Base-by-base conservation (phyloP, 148 eudicot species). In the Vaccinium vitisidaea region DNA sequence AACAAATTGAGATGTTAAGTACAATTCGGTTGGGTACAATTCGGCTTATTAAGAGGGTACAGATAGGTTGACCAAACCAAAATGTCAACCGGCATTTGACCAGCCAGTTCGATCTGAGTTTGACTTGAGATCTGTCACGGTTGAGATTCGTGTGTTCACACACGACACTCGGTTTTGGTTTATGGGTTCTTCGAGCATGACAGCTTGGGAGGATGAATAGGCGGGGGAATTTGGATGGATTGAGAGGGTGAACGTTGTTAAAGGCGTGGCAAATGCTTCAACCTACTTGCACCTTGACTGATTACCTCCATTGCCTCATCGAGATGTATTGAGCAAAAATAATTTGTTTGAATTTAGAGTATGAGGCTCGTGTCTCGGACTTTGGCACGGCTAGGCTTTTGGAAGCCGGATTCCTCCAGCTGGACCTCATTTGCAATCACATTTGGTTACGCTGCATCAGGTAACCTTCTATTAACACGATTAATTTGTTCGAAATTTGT, bases 361-460 rank as follows among this genome's bases (percentile, higher is more conserved):
- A 56, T 56, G 84, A 70, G 76, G 87, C 87, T 73, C 85, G 79
- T 18, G 49, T 85, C 19, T 79, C 89, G 5, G 87, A 88, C 54
- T 85, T 88, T 74, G 85, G 87, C 71, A 83, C 86, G 4, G 87
- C 89, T 18, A 83, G 75, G 53, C 30, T 88, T 12, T 53, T 88
- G 30, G 83, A 85, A 79, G 59, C 83, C 81, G 0, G 78, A 85
- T 73, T 85, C 87, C 2, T 88, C 87, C 19, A 83, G 83, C 58
- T 83, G 82, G 89, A 80, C 86, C 23, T 74, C 84, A 52, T 85
- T 88, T 36, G 86, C 82, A 7, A 86, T 87, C 4, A 88, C 89
- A 0, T 88, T 71, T 69, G 87, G 89, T 0, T 85, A 88, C 65
- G 32, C 86, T 1, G 89, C 89, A 58, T 84, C 86, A 83, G 87